A percentile compares a stretch with the other conserved stretches of the same genome.
Conservation (phyloP, 257 asterid genomes). For the Solanum habrochaites region DNA sequence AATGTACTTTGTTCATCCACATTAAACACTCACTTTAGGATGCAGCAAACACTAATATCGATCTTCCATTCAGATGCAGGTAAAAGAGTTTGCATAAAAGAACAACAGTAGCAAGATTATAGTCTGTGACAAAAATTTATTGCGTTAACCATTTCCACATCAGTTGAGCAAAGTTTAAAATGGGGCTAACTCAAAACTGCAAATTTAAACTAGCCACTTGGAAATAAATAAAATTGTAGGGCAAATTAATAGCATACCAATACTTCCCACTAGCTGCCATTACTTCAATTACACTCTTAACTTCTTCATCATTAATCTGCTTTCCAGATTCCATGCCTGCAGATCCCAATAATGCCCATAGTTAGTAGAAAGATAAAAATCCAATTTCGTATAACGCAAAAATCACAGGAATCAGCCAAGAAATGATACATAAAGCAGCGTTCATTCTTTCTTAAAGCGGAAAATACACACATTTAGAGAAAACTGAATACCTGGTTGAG, state of each 20-base stretch:
- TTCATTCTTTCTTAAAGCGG: neutral
- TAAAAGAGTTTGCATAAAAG: neutral
- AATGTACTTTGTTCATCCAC: neutral
- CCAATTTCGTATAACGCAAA: neutral
- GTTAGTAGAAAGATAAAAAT: neutral
- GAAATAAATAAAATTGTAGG: neutral
- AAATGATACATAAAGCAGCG: neutral
- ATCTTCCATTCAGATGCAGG: neutral
- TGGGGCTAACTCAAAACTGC: neutral
- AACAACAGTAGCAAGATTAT: neutral
- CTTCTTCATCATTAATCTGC: constrained; percentile 35
- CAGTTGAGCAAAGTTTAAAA: neutral
- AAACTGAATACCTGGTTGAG: neutral
- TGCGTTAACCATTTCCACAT: neutral
- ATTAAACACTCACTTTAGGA: neutral
- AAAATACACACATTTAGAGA: neutral
- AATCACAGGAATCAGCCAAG: neutral
- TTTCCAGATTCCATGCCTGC: constrained; percentile 17
- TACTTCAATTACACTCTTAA: constrained; percentile 34
- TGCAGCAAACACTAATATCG: neutral
- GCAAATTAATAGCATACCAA: constrained; percentile 35
- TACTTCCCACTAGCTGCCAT: constrained; percentile 76
- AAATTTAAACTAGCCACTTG: neutral
- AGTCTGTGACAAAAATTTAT: neutral
- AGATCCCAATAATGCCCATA: neutral